Evolutionary conservation across 768 basidiomycete species (phyloP).

Genomic region (Pisolithus orientalis): DNA sequence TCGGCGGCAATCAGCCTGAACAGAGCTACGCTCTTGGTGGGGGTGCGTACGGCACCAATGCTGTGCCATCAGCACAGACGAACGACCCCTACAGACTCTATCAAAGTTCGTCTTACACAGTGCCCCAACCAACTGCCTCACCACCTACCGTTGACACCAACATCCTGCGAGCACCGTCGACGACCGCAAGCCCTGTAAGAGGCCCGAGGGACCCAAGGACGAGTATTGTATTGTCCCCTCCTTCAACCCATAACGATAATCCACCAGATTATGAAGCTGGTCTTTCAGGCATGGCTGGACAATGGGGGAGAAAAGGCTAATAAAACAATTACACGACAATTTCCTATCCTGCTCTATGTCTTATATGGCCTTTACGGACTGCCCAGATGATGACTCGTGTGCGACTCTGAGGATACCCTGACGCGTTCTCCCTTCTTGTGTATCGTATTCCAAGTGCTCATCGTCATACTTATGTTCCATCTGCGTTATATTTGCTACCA

Average conservation of each 20-base stretch:
- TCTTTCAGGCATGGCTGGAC: slow-evolving; percentile 39
- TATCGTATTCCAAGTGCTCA: neutral
- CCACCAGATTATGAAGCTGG: slow-evolving; percentile 66
- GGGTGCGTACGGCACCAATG: slow-evolving; percentile 46
- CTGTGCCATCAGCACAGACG: slow-evolving; percentile 36
- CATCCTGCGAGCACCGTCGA: slow-evolving; percentile 15
- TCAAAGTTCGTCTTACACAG: slow-evolving; percentile 11
- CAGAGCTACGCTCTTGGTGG: slow-evolving; percentile 55
- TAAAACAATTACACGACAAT: neutral
- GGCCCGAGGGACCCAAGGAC: slow-evolving; percentile 36
- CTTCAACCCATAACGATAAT: slow-evolving; percentile 37
- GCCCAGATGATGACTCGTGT: slow-evolving; percentile 5
- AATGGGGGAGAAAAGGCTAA: slow-evolving; percentile 44
- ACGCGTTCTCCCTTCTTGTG: neutral
- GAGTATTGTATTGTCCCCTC: slow-evolving; percentile 18
- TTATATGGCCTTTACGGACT: slow-evolving; percentile 13
- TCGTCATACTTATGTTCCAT: neutral
- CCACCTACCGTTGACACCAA: slow-evolving; percentile 38
- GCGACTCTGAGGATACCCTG: slow-evolving; percentile 16
- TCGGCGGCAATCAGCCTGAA: slow-evolving; percentile 28
- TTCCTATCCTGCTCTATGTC: neutral
- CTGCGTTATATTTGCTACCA: slow-evolving; percentile 1
- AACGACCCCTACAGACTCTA: slow-evolving; percentile 23
- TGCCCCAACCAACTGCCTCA: slow-evolving; percentile 29
- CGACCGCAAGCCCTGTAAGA: slow-evolving; percentile 33